Percentiles rank a stretch among this genome's conserved stretches.
Conservation (phyloP, 768 basidiomycete genomes). For the Pleurotus cornucopiae region DNA sequence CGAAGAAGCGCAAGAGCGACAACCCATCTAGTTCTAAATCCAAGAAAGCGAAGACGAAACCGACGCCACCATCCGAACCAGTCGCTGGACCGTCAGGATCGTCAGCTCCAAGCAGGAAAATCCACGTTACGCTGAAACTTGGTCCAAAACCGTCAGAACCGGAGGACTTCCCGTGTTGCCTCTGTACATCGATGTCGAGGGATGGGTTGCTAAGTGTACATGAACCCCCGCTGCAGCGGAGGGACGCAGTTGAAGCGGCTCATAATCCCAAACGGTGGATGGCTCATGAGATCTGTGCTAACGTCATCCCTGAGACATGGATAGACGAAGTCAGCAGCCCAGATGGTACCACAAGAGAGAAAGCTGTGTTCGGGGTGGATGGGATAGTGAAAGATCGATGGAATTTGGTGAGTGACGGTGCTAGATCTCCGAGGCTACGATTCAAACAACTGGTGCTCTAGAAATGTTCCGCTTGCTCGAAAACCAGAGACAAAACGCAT, state of each 20-base stretch:
- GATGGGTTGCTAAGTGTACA: slow-evolving; percentile 63
- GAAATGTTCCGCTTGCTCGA: slow-evolving; percentile 91
- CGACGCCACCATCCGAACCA: slow-evolving; percentile 21
- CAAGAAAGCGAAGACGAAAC: slow-evolving; percentile 46
- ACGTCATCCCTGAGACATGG: slow-evolving; percentile 88
- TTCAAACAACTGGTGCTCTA: slow-evolving; percentile 21
- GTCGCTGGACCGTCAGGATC: slow-evolving; percentile 10
- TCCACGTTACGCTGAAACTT: slow-evolving; percentile 63
- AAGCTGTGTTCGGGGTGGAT: slow-evolving; percentile 78
- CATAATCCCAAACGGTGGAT: slow-evolving; percentile 52
- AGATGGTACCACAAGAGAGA: slow-evolving; percentile 27
- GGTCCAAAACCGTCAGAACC: slow-evolving; percentile 56
- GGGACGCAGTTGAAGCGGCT: slow-evolving; percentile 45
- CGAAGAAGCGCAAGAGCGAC: slow-evolving; percentile 34
- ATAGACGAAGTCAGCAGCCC: slow-evolving; percentile 64
- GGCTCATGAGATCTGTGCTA: slow-evolving; percentile 81
- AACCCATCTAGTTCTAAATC: slow-evolving; percentile 29
- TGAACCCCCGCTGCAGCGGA: slow-evolving; percentile 57
- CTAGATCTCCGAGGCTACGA: too few species aligned
- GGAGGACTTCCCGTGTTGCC: slow-evolving; percentile 61
- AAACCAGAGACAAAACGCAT: slow-evolving; percentile 58
- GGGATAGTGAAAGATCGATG: slow-evolving; percentile 89
- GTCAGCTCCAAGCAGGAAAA: slow-evolving; percentile 24
- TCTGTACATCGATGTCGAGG: slow-evolving; percentile 52
- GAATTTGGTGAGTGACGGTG: slow-evolving; percentile 67